Evolutionary conservation across 208 protist genomes (phyloP).

Genomic region (Trichomonas gallinae): DNA sequence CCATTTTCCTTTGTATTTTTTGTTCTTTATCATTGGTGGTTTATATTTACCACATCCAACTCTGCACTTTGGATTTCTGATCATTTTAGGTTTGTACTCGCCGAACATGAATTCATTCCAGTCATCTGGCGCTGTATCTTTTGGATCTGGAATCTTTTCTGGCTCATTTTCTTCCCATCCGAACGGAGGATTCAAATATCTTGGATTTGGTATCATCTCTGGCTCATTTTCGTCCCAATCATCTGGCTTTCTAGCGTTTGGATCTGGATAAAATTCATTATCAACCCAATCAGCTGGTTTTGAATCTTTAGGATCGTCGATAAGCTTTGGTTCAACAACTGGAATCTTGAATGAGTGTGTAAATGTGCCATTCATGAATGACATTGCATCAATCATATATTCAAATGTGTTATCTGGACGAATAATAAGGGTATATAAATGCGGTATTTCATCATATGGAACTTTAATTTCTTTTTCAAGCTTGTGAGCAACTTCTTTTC

Average conservation of each 20-base stretch:
- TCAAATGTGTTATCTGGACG: constrained; percentile 24
- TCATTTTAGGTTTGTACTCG: constrained; percentile 30
- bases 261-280: not conserved
- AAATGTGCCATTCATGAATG: constrained; percentile 25
- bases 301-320: constrained; percentile 35
- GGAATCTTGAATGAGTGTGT: constrained; percentile 30
- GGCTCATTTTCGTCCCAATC: not conserved
- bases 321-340: constrained; percentile 25
- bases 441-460: constrained; percentile 24
- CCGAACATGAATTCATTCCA: constrained; percentile 42
- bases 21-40: constrained; percentile 36
- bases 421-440: constrained; percentile 38
- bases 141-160: constrained; percentile 32
- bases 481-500: constrained; percentile 20
- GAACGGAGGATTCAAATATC: not conserved
- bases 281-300: constrained; percentile 41
- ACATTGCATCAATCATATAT: constrained; percentile 34
- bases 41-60: constrained; percentile 3
- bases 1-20: constrained; percentile 34
- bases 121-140: constrained; percentile 31
- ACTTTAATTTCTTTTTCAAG: not conserved
- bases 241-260: not conserved
- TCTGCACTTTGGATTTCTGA: constrained; percentile 37
- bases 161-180: not conserved
- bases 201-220: constrained; percentile 21